Evolutionary conservation across 345 rosid genomes (phyloP), one percentile per base, ranked within the genome.

Genomic region (Rhizophora apiculata): DNA sequence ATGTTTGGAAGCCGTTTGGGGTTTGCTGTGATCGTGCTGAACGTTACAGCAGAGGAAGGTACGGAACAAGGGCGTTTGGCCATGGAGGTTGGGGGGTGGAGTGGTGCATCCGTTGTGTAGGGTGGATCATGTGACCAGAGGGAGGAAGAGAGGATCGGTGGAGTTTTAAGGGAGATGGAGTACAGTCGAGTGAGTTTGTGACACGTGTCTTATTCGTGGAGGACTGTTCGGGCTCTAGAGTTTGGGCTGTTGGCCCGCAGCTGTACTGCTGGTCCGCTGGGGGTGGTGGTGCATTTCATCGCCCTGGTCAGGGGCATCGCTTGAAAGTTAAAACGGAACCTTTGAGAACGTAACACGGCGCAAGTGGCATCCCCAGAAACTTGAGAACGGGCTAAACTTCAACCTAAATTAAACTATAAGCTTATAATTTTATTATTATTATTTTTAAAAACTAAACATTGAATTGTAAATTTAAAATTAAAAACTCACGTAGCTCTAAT

Each of bases 21-120:
- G 78, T 43, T 73, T 32, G 68, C 29, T 26, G 73, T 15, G 16
- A 32, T 1, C 20, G 63, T 1, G 36, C 16, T 16, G 20, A 43
- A 2, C 27, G 46, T 8, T 26, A 34, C 6, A 46, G 70, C 6
- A 29, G 52, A 6, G 68, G 64, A 11, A 29, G 62, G 8, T 37
- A 63, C 70, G 8, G 84, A 76, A 55, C 90, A 88, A 32, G 84
- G 88, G 22, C 90, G 90, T 64, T 88, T 88, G 73, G 93, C 87
- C 87, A 79, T 79, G 75, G 86, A 72, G 37, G 72, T 62, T 9
- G 82, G 62, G 62, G 77, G 66, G 73, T 65, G 76, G 79, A 76
- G 76, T 68, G 76, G 75, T 62, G 84, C 37, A 77, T 86, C 88
- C 87, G 84, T 76, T 64, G 84, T 22, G 75, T 74, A 64, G 76